Evolutionary conservation across 2,329 filamentous ascomycete genomes (phyloP).

Genomic region (Ceratocystis destructans): DNA sequence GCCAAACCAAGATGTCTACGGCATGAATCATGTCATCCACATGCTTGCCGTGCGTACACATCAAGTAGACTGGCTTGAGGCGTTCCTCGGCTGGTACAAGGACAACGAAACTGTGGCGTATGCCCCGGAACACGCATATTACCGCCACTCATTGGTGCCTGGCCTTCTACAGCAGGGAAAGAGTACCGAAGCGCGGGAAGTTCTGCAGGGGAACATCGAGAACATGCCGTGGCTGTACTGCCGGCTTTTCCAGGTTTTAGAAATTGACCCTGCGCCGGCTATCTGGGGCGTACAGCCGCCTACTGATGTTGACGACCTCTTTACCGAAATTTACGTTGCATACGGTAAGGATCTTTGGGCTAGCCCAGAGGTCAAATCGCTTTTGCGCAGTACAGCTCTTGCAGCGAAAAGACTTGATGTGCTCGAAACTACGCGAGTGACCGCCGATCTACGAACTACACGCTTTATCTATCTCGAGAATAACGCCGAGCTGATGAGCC

Average conservation of each 20-base stretch:
- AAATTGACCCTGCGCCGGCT: conserved; percentile 60
- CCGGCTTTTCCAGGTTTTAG: conserved; percentile 64
- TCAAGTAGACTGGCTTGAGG: conserved; percentile 61
- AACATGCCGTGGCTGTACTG: conserved; percentile 74
- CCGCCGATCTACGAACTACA: conserved; percentile 34
- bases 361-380: conserved; percentile 51
- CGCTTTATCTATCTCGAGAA: conserved; percentile 71
- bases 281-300: conserved; percentile 69
- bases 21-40: conserved; percentile 66
- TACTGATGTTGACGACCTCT: conserved; percentile 47
- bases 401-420: conserved; percentile 20
- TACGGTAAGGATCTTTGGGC: conserved; percentile 78
- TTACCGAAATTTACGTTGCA: conserved; percentile 61
- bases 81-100: conserved; percentile 41
- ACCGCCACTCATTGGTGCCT: conserved; percentile 62
- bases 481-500: conserved; percentile 52
- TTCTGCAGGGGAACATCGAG: conserved; percentile 54
- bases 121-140: conserved; percentile 44
- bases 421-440: conserved; percentile 24
- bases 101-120: conserved; percentile 25
- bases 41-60: conserved; percentile 69
- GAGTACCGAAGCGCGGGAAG: conserved; percentile 46
- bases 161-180: conserved; percentile 62
- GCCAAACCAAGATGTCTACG: conserved; percentile 62
- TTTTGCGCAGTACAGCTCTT: conserved; percentile 56